Evolutionary conservation across 352 stramenopile genomes (phyloP).

Genomic region (Pythium sukuiense): DNA sequence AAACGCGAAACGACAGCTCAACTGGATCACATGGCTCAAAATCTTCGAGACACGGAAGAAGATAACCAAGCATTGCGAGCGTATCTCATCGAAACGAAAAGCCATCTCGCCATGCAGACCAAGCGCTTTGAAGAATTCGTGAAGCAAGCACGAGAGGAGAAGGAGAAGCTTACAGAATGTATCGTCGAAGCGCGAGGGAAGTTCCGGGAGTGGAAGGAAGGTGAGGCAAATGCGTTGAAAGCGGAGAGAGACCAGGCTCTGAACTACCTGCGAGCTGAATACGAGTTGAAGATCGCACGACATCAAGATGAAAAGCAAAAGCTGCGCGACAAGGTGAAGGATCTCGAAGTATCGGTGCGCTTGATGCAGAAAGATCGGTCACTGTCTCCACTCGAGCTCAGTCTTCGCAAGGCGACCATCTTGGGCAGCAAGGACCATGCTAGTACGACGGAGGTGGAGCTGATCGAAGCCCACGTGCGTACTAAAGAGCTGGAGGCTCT

Average conservation of each 20-base stretch:
- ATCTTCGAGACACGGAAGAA: constrained; percentile 31
- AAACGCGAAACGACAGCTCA: constrained; percentile 47
- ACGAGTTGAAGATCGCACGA: constrained; percentile 61
- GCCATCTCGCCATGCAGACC: constrained; percentile 41
- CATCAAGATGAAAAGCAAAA: constrained; percentile 79
- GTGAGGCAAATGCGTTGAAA: constrained; percentile 38
- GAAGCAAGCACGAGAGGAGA: constrained; percentile 54
- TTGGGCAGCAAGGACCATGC: constrained; percentile 46
- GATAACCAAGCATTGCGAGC: constrained; percentile 50
- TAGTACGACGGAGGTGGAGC: constrained; percentile 44
- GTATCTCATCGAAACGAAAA: constrained; percentile 41
- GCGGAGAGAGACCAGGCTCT: constrained; percentile 48
- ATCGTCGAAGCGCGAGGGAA: constrained; percentile 55
- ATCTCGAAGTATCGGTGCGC: constrained; percentile 65
- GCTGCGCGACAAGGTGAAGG: constrained; percentile 68
- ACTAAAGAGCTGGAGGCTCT: constrained; percentile 61
- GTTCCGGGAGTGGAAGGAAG: constrained; percentile 71
- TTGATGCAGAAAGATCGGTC: constrained; percentile 63
- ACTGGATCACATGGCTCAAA: constrained; percentile 36
- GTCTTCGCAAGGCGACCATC: constrained; percentile 59
- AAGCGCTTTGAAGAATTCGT: constrained; percentile 51
- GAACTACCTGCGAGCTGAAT: constrained; percentile 55
- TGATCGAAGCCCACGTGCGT: constrained; percentile 51
- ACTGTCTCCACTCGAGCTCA: constrained; percentile 64
- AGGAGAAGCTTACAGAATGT: constrained; percentile 47